Evolutionary conservation across 306 rosid species (phyloP).

Genomic region (Cucumis cinereus): DNA sequence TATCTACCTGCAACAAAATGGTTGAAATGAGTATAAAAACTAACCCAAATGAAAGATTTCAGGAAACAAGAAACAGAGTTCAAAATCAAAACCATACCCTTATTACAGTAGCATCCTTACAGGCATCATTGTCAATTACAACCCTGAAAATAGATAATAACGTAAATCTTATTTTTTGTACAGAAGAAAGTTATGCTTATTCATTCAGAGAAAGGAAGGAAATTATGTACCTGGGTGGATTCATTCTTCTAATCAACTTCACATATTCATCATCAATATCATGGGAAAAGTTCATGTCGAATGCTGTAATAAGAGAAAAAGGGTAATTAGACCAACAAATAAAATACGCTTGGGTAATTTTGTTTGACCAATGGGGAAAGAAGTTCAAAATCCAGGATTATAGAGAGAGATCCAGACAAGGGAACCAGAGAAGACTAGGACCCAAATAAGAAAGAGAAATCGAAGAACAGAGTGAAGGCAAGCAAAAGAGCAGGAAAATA

Average conservation of each 20-base stretch:
- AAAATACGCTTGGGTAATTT: not conserved
- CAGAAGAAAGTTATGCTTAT: not conserved
- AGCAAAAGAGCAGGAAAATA: not conserved
- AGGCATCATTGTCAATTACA: constrained; percentile 79
- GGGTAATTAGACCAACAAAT: not conserved
- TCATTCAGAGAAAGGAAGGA: not conserved
- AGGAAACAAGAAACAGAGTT: not conserved
- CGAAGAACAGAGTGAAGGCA: not conserved
- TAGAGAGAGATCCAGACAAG: not conserved
- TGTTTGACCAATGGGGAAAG: not conserved
- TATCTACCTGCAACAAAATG: constrained; percentile 47
- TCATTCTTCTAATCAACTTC: constrained; percentile 81
- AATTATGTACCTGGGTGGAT: constrained; percentile 53
- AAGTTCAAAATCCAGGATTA: not conserved
- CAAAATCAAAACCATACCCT: constrained; percentile 28
- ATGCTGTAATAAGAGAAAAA: constrained; percentile 26
- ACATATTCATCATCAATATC: constrained; percentile 84
- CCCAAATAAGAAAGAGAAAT: not conserved
- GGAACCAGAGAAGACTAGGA: not conserved
- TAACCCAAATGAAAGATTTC: not conserved
- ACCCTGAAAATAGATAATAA: constrained; percentile 43
- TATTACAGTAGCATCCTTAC: constrained; percentile 79
- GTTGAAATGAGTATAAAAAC: not conserved
- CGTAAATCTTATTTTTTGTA: constrained; percentile 11
- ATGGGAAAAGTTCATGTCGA: constrained; percentile 61